phyloP scores from a whole-genome alignment of 129 eudicot genomes.

The Lactuca sativa region DNA sequence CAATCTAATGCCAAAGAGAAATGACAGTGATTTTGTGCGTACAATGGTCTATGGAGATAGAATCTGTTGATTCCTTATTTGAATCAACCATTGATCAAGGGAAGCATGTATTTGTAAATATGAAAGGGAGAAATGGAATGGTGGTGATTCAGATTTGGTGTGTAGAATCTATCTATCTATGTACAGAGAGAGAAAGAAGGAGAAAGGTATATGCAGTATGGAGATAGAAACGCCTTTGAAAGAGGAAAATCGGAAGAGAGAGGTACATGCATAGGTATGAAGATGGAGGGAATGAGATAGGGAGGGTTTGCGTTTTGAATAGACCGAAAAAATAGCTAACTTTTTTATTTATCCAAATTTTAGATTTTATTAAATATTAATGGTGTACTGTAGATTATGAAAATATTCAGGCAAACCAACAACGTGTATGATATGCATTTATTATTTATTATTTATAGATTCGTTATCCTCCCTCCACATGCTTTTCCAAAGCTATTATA shows the following conservation, averaged over 20 bases:
- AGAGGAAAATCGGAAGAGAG: neutral
- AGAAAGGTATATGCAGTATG: neutral
- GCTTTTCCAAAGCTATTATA: neutral
- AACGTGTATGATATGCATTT: neutral
- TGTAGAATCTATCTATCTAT: neutral
- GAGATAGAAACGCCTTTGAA: slow-evolving; percentile 21
- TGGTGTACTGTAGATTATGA: slow-evolving; percentile 6
- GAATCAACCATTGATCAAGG: slow-evolving; percentile 2
- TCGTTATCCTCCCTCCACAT: neutral
- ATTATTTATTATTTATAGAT: too few species aligned
- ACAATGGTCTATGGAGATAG: slow-evolving; percentile 4
- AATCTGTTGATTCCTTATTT: slow-evolving; percentile 51
- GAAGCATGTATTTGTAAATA: slow-evolving; percentile 1
- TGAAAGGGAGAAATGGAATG: neutral
- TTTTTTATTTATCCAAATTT: neutral
- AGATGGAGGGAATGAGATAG: neutral
- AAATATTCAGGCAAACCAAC: slow-evolving; percentile 2
- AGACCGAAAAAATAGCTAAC: neutral
- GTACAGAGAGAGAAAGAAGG: neutral
- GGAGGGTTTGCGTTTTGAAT: slow-evolving; percentile 21
- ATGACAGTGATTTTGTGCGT: slow-evolving; percentile 7
- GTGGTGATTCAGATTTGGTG: neutral
- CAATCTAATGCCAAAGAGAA: neutral
- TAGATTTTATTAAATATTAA: slow-evolving; percentile 11
- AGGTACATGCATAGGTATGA: neutral